Percentiles rank a stretch among this genome's conserved stretches.
Conservation (phyloP, 2,329 filamentous ascomycete species). For the Paecilomyces dactylethromorphus region DNA sequence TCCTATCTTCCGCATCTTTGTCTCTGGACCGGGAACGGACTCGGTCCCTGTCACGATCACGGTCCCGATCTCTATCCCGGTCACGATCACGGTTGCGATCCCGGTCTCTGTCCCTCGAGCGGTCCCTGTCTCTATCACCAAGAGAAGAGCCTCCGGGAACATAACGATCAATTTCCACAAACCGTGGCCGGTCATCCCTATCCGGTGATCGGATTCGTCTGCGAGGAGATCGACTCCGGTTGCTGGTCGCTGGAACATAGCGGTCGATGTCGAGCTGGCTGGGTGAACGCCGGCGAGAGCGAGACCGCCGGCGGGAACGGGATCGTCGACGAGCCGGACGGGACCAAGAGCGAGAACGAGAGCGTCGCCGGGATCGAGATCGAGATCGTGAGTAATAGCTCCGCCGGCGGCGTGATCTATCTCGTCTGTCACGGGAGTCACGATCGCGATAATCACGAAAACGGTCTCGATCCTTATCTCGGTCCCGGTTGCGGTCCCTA, state of each 20-base stretch:
- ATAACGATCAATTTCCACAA: constrained; percentile 39
- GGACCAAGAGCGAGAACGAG: constrained; percentile 12
- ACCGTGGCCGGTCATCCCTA: constrained; percentile 23
- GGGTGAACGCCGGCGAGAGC: constrained; percentile 20
- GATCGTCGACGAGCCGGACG: constrained; percentile 20
- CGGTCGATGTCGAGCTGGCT: constrained; percentile 35
- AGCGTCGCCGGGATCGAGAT: constrained; percentile 11
- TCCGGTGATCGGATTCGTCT: constrained; percentile 30
- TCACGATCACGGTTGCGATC: constrained; percentile 14
- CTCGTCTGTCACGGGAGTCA: not conserved
- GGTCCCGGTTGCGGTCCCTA: constrained; percentile 16
- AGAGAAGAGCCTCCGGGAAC: constrained; percentile 25
- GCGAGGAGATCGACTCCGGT: constrained; percentile 34
- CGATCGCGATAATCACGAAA: constrained; percentile 16
- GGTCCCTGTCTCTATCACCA: constrained; percentile 2
- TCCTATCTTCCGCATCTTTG: constrained; percentile 9
- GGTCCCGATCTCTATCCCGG: constrained; percentile 12
- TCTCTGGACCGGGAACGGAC: constrained; percentile 14
- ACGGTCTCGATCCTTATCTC: constrained; percentile 17
- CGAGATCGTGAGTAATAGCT: constrained; percentile 15
- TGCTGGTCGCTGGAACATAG: constrained; percentile 36
- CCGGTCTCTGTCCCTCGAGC: constrained; percentile 10
- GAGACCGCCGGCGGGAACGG: constrained; percentile 24
- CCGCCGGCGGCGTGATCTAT: not conserved
- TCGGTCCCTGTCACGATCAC: constrained; percentile 10